These are phyloP conservation scores for Boletus vinaceobasis DNA, from an alignment of 768 basidiomycete species.

Conservation along the genomic window DNA sequence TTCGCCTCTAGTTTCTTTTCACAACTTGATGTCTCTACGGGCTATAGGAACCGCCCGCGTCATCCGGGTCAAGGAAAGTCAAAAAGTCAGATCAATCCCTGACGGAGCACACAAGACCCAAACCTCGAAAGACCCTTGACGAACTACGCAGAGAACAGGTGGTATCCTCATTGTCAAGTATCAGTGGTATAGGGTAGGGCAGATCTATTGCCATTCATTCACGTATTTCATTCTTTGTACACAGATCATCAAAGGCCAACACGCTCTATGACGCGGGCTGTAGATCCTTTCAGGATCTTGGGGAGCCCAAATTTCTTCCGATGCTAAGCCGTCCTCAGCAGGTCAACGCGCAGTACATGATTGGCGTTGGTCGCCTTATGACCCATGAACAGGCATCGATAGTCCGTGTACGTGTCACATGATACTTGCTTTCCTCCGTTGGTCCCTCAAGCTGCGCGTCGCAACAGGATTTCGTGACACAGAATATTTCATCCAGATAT, in stretches of 20 bases:
- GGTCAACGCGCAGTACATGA: conserved; percentile 39
- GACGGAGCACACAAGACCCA: background rate
- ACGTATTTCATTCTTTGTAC: background rate
- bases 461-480: conserved; percentile 46
- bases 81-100: conserved; percentile 1
- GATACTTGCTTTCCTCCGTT: background rate
- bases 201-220: background rate
- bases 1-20: background rate
- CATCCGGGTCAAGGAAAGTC: conserved; percentile 2
- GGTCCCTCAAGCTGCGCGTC: background rate
- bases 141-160: conserved; percentile 29
- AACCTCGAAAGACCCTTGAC: conserved; percentile 19
- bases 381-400: conserved; percentile 41
- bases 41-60: conserved; percentile 16
- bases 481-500: conserved; percentile 45
- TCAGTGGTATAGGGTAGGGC: conserved; percentile 51
- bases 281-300: conserved; percentile 40
- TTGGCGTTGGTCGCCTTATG: conserved; percentile 36
- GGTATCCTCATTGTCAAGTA: conserved; percentile 31
- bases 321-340: conserved; percentile 39
- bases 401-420: conserved; percentile 40
- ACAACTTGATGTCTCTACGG: background rate
- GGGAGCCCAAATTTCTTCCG: conserved; percentile 34
- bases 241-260: conserved; percentile 32
- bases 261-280: conserved; percentile 53